Percentiles rank a stretch among this genome's conserved stretches.
Conservation (phyloP, 2,329 filamentous ascomycete genomes). For the Botryotinia narcissicola region DNA sequence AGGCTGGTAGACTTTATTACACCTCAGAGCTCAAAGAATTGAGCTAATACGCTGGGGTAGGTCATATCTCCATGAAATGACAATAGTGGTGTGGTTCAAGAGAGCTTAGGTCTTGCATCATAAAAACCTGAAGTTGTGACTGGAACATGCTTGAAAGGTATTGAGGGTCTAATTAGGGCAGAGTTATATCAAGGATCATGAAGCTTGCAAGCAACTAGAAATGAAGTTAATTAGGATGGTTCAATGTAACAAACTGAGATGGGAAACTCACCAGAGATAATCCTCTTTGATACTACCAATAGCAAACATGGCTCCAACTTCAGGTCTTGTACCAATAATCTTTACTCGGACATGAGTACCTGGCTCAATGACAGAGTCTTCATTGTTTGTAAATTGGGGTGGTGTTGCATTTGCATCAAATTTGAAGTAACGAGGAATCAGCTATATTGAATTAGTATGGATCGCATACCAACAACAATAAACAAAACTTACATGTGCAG, state of each 20-base stretch:
- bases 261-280: constrained; percentile 58
- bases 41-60: neutral
- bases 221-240: constrained; percentile 13
- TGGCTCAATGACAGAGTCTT: constrained; percentile 89
- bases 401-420: constrained; percentile 95
- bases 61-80: constrained; percentile 2
- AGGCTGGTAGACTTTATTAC: neutral
- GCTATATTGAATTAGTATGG: constrained; percentile 47
- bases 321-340: constrained; percentile 88
- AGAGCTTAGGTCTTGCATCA: neutral
- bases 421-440: constrained; percentile 88
- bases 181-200: constrained; percentile 22
- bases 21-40: neutral
- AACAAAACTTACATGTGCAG: constrained; percentile 40
- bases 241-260: neutral
- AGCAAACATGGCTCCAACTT: constrained; percentile 93
- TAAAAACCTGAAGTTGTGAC: neutral
- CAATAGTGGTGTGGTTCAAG: neutral
- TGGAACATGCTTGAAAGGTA: neutral
- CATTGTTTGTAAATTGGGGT: constrained; percentile 95
- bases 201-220: constrained; percentile 32
- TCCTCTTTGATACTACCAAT: constrained; percentile 95
- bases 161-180: neutral
- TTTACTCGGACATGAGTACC: constrained; percentile 92
- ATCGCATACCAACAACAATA: constrained; percentile 9